Evolutionary conservation across 2,329 filamentous ascomycete genomes (phyloP).

Genomic region (Colletotrichum incanum): DNA sequence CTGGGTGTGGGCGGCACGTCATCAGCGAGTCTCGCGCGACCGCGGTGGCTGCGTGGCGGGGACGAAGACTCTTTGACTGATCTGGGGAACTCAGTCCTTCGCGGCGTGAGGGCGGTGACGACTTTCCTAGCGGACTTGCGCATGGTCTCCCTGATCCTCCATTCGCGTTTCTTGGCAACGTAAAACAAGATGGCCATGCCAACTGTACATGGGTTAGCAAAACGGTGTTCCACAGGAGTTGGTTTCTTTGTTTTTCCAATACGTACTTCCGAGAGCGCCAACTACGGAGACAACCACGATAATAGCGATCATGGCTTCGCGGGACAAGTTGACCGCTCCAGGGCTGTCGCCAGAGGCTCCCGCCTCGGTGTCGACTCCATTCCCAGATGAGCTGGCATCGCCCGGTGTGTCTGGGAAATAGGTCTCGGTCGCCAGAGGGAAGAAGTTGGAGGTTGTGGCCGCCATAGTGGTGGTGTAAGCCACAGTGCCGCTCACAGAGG

Average conservation of each 20-base stretch:
- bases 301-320: constrained; percentile 81
- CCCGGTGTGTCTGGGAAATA: constrained; percentile 54
- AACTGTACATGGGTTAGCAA: constrained; percentile 60
- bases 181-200: constrained; percentile 80
- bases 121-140: constrained; percentile 77
- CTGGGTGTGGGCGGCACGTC: constrained; percentile 74
- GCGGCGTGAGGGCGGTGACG: constrained; percentile 74
- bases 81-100: constrained; percentile 72
- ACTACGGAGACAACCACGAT: constrained; percentile 79
- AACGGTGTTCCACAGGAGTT: neutral
- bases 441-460: constrained; percentile 54
- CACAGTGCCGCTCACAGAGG: constrained; percentile 22
- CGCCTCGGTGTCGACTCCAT: constrained; percentile 65
- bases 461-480: constrained; percentile 54
- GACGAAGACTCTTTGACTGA: constrained; percentile 64
- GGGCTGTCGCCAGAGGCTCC: constrained; percentile 77
- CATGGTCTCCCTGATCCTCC: constrained; percentile 82
- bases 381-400: constrained; percentile 54
- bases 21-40: constrained; percentile 55
- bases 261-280: constrained; percentile 78
- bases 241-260: neutral
- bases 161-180: constrained; percentile 87
- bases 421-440: constrained; percentile 61
- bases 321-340: constrained; percentile 75
- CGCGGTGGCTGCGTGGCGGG: constrained; percentile 38